Conservation (phyloP, 2,329 filamentous ascomycete species). For the Penicillium hesseltinei region DNA sequence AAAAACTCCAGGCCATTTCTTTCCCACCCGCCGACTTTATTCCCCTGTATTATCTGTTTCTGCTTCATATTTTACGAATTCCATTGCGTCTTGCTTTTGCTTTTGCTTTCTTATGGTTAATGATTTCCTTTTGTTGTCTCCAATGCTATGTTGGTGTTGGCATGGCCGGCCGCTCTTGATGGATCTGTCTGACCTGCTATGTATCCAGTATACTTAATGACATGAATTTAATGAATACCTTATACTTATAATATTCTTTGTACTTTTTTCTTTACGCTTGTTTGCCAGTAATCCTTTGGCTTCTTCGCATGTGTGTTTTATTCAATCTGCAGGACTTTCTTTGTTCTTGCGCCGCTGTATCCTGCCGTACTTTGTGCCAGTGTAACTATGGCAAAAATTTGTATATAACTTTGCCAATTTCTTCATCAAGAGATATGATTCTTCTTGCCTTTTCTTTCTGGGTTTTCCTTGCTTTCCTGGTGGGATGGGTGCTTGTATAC, state of each 20-base stretch:
- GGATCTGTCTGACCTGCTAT: constrained; percentile 6
- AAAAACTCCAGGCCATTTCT: too few species aligned
- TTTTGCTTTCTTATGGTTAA: constrained; percentile 12
- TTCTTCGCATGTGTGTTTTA: background rate
- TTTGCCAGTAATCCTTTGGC: background rate
- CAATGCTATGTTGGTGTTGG: constrained; percentile 15
- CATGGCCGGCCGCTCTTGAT: constrained; percentile 6
- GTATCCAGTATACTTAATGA: constrained; percentile 14
- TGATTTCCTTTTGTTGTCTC: constrained; percentile 27
- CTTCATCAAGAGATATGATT: background rate
- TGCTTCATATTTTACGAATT: constrained; percentile 24
- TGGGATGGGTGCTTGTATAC: background rate
- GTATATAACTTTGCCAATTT: background rate
- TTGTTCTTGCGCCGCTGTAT: background rate
- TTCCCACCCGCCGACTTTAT: constrained; percentile 18
- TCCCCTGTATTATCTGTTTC: constrained; percentile 37
- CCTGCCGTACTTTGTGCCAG: background rate
- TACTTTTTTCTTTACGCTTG: background rate
- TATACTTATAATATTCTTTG: background rate
- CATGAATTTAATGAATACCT: constrained; percentile 16
- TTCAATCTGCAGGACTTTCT: background rate
- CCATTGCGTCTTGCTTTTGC: constrained; percentile 11
- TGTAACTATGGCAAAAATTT: background rate
- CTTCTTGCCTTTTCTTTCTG: background rate
- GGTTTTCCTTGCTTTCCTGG: background rate